Percentiles rank a stretch among this genome's conserved stretches.
Evolutionary conservation across 169 alveolate genomes (phyloP).

Genomic region (Neospora caninum): DNA sequence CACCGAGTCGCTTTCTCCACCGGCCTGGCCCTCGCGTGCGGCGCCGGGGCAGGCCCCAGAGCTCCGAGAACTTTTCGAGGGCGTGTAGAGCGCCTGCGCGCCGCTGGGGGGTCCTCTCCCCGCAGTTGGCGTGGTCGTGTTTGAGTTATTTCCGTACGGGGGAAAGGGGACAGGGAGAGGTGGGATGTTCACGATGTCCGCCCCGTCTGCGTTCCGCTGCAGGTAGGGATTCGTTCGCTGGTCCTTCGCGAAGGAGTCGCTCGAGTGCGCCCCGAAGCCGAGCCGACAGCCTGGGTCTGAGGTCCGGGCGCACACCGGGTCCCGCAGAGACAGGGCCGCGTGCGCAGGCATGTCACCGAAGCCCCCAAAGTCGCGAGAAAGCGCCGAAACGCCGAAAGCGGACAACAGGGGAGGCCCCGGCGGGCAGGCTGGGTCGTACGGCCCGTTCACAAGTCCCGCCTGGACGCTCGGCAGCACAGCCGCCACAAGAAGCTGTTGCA

Average conservation of each 20-base stretch:
- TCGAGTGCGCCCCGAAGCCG: background rate
- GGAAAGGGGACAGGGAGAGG: constrained; percentile 36
- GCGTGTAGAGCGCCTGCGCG: background rate
- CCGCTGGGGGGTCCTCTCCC: background rate
- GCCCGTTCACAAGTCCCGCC: background rate
- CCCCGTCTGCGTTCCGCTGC: background rate
- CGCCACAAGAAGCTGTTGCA: background rate
- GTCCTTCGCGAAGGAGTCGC: background rate
- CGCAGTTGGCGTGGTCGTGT: background rate
- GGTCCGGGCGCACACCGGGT: no score
- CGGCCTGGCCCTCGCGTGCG: no score
- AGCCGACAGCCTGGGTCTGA: no score
- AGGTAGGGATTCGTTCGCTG: background rate
- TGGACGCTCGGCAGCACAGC: background rate
- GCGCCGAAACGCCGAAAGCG: background rate
- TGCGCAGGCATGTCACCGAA: background rate
- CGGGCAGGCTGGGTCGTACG: background rate
- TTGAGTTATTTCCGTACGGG: background rate
- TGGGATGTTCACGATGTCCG: background rate
- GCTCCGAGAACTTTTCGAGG: background rate
- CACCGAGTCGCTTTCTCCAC: background rate
- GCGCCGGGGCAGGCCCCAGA: background rate
- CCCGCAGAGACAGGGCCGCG: no score
- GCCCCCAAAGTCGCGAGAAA: background rate
- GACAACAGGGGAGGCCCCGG: background rate